phyloP scores from a whole-genome alignment of 768 basidiomycete species.

The Mycena haematopus region DNA sequence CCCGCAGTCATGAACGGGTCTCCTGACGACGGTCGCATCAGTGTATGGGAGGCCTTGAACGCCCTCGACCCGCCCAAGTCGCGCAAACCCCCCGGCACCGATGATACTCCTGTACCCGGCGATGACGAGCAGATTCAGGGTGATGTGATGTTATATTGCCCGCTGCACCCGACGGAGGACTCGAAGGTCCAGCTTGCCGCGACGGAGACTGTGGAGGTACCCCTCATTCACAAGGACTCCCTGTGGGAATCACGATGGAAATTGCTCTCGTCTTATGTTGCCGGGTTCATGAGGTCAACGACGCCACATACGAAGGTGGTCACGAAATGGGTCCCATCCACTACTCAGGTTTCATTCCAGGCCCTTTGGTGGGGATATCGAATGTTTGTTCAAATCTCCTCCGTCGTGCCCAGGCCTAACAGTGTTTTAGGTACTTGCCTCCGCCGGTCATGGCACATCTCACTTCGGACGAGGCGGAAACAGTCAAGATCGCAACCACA shows the following conservation, averaged over 20 bases:
- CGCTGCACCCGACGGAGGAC: slow-evolving; percentile 51
- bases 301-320: slow-evolving; percentile 25
- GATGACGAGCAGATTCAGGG: slow-evolving; percentile 44
- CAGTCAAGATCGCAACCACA: slow-evolving; percentile 59
- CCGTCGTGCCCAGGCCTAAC: not conserved
- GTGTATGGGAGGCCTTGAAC: slow-evolving; percentile 55
- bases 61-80: slow-evolving; percentile 36
- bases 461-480: slow-evolving; percentile 55
- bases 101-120: slow-evolving; percentile 12
- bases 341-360: slow-evolving; percentile 59
- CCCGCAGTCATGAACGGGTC: slow-evolving; percentile 62
- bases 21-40: slow-evolving; percentile 44
- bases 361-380: slow-evolving; percentile 68
- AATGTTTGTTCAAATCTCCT: slow-evolving; percentile 43
- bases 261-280: slow-evolving; percentile 22
- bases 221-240: slow-evolving; percentile 18
- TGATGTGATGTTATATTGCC: slow-evolving; percentile 60
- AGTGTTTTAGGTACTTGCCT: slow-evolving; percentile 52
- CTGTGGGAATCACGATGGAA: slow-evolving; percentile 30
- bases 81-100: slow-evolving; percentile 18
- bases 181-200: slow-evolving; percentile 59
- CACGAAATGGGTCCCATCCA: slow-evolving; percentile 58
- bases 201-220: slow-evolving; percentile 48
- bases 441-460: slow-evolving; percentile 59
- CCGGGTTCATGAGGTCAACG: slow-evolving; percentile 19